Conservation (phyloP, 208 protist genomes). For the Leishmania arabica region DNA sequence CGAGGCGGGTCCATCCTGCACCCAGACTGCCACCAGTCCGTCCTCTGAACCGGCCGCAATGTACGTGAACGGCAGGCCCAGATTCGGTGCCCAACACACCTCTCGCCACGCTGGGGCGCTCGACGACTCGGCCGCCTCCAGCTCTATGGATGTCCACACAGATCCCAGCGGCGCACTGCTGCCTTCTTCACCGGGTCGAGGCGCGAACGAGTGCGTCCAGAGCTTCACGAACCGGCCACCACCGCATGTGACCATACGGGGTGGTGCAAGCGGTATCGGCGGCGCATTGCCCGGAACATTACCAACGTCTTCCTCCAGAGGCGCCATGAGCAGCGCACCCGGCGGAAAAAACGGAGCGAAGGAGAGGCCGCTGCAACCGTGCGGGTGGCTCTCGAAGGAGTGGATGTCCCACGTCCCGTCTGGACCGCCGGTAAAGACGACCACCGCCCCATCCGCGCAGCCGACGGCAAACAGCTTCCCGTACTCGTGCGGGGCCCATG, state of each 20-base stretch:
- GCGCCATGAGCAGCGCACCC: slow-evolving; percentile 64
- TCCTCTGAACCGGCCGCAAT: slow-evolving; percentile 79
- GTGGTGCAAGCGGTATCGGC: slow-evolving; percentile 50
- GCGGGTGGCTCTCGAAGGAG: slow-evolving; percentile 52
- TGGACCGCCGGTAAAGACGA: slow-evolving; percentile 57
- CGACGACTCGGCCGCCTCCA: slow-evolving; percentile 29
- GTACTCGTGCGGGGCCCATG: slow-evolving; percentile 82
- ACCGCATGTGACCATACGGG: slow-evolving; percentile 83
- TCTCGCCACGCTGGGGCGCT: slow-evolving; percentile 49
- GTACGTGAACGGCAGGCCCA: slow-evolving; percentile 83
- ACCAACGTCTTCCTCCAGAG: slow-evolving; percentile 51
- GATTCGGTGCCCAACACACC: slow-evolving; percentile 82
- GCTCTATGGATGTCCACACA: slow-evolving; percentile 48
- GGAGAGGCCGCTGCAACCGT: slow-evolving; percentile 56
- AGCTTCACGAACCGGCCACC: slow-evolving; percentile 51
- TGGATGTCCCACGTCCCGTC: slow-evolving; percentile 68
- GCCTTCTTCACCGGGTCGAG: slow-evolving; percentile 9
- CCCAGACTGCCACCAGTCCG: slow-evolving; percentile 78
- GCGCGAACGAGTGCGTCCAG: slow-evolving; percentile 57
- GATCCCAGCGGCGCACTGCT: slow-evolving; percentile 32
- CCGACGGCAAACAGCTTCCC: slow-evolving; percentile 83
- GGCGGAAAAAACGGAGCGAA: slow-evolving; percentile 76
- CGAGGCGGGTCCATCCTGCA: slow-evolving; percentile 61
- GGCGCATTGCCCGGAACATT: slow-evolving; percentile 16
- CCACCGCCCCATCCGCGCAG: slow-evolving; percentile 62